Evolutionary conservation across 176 grass and related monocot species (phyloP).

Genomic region (Thalia dealbata): DNA sequence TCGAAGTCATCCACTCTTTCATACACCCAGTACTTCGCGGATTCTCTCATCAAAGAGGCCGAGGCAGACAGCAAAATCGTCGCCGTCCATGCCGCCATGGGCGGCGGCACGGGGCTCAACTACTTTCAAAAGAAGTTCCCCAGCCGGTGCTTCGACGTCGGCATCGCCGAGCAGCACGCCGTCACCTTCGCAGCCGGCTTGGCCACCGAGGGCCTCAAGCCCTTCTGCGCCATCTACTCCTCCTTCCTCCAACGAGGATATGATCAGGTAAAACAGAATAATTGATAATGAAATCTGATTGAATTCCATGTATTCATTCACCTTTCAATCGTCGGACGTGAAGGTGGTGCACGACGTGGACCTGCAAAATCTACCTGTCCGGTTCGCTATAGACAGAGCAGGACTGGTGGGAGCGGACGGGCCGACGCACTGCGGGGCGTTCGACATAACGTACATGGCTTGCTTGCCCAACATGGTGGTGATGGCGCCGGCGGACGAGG

Average conservation of each 20-base stretch:
- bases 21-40: slow-evolving; percentile 79
- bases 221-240: slow-evolving; percentile 88
- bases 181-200: slow-evolving; percentile 77
- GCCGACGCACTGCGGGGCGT: slow-evolving; percentile 80
- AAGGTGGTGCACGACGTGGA: slow-evolving; percentile 88
- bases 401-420: slow-evolving; percentile 82
- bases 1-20: slow-evolving; percentile 28
- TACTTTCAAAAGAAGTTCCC: slow-evolving; percentile 84
- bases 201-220: slow-evolving; percentile 66
- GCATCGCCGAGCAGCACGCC: slow-evolving; percentile 17
- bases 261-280: slow-evolving; percentile 46
- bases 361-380: slow-evolving; percentile 65
- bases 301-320: too few species aligned
- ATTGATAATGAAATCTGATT: too few species aligned
- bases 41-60: slow-evolving; percentile 63
- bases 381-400: slow-evolving; percentile 63
- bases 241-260: slow-evolving; percentile 91
- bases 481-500: slow-evolving; percentile 79
- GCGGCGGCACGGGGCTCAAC: slow-evolving; percentile 81
- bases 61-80: slow-evolving; percentile 60
- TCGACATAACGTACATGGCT: slow-evolving; percentile 79
- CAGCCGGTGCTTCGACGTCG: slow-evolving; percentile 85
- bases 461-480: slow-evolving; percentile 93
- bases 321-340: too few species aligned
- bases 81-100: slow-evolving; percentile 87